Conservation (phyloP, 805 yeast species). For the Starmera dryadoides region DNA sequence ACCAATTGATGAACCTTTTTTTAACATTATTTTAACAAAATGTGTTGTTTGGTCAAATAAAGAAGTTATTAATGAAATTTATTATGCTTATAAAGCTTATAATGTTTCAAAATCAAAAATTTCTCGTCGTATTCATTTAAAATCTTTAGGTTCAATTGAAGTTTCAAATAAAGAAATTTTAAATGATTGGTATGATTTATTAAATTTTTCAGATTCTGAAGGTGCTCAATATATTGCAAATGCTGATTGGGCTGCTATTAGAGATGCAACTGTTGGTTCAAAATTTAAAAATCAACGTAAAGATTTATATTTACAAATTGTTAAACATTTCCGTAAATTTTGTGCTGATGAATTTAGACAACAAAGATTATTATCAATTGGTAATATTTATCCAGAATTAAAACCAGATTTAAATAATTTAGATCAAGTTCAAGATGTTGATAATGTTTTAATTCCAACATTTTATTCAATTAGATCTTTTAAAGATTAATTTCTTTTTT, state of each 20-base stretch:
- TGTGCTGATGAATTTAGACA: conserved; percentile 14
- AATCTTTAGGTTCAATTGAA: conserved; percentile 61
- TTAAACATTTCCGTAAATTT: conserved; percentile 14
- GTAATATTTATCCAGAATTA: background rate
- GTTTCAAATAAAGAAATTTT: conserved; percentile 48
- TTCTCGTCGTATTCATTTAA: conserved; percentile 63
- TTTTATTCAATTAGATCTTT: background rate
- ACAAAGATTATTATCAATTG: background rate
- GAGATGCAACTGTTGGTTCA: conserved; percentile 55
- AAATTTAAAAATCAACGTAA: conserved; percentile 7
- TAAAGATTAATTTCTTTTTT: too few species aligned
- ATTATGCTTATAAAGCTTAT: conserved; percentile 51
- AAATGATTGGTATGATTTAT: conserved; percentile 45
- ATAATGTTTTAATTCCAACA: background rate
- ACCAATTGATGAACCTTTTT: conserved; percentile 70
- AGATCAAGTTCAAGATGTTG: background rate
- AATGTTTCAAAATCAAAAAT: conserved; percentile 57
- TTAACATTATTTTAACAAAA: conserved; percentile 67
- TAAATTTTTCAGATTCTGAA: conserved; percentile 40
- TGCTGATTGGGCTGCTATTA: conserved; percentile 80
- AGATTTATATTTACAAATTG: conserved; percentile 13
- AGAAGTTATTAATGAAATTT: conserved; percentile 55
- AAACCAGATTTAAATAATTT: background rate
- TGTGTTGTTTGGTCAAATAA: conserved; percentile 62
- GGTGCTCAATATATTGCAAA: conserved; percentile 62